Evolutionary conservation across 176 grass and related monocot species (phyloP).

Genomic region (Cenchrus purpureus): DNA sequence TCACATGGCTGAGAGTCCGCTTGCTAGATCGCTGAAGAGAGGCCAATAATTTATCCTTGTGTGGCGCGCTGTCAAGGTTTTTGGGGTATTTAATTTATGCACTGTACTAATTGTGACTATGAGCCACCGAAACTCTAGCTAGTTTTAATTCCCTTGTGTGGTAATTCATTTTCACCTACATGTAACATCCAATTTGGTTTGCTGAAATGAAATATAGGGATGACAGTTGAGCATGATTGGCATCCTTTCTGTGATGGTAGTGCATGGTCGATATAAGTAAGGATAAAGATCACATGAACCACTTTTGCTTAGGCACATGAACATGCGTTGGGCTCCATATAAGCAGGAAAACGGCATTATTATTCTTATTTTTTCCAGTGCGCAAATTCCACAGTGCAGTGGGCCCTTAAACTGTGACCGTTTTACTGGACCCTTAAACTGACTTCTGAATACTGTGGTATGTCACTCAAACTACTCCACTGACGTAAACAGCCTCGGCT

Average conservation of each 20-base stretch:
- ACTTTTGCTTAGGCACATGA: constrained; percentile 33
- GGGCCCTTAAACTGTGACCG: background rate
- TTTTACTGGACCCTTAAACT: constrained; percentile 17
- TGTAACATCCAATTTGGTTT: background rate
- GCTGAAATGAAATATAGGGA: background rate
- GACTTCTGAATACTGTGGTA: constrained; percentile 28
- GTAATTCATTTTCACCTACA: background rate
- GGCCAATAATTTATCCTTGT: constrained; percentile 50
- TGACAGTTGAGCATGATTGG: background rate
- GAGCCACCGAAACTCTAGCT: constrained; percentile 23
- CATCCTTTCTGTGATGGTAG: background rate
- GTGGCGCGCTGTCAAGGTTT: constrained; percentile 27
- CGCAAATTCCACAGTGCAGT: background rate
- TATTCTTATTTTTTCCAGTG: background rate
- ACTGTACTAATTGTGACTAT: constrained; percentile 15
- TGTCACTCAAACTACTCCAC: constrained; percentile 29
- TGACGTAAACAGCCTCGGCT: constrained; percentile 24
- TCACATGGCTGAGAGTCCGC: constrained; percentile 46
- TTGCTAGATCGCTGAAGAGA: constrained; percentile 38
- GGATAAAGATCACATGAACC: constrained; percentile 17
- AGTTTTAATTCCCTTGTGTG: background rate
- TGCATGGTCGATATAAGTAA: background rate
- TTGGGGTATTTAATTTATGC: background rate
- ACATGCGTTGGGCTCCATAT: constrained; percentile 33
- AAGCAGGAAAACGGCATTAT: background rate